Conservation (phyloP, 345 rosid species). For the Corchorus olitorius region DNA sequence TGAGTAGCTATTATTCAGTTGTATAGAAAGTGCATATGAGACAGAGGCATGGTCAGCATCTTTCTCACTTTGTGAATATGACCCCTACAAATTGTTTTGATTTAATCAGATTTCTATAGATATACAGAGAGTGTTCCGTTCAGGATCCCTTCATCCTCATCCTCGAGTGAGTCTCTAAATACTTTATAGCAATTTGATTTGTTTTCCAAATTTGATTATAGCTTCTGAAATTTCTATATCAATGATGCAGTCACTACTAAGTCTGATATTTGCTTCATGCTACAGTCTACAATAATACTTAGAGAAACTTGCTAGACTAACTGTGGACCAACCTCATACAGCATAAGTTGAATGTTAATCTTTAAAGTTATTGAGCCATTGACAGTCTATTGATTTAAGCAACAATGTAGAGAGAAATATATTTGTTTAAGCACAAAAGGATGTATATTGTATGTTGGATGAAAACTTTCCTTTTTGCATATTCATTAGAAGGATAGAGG, state of each 20-base stretch:
- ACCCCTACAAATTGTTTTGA: constrained; percentile 36
- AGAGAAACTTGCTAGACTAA: background rate
- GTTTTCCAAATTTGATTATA: background rate
- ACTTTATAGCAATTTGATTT: constrained; percentile 12
- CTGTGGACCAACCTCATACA: background rate
- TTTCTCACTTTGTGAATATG: background rate
- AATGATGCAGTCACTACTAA: background rate
- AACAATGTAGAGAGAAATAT: background rate
- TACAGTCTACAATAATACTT: background rate
- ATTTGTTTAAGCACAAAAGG: background rate
- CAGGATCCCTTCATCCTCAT: constrained; percentile 79
- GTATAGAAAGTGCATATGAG: background rate
- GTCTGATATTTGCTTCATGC: background rate
- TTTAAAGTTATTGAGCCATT: background rate
- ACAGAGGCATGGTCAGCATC: background rate
- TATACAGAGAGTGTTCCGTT: constrained; percentile 82
- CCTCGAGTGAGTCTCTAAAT: constrained; percentile 71
- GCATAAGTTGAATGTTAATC: background rate
- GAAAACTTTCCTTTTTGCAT: background rate
- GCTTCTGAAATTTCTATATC: background rate
- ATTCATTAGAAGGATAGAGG: background rate
- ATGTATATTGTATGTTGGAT: background rate
- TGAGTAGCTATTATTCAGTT: background rate
- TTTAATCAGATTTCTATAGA: constrained; percentile 47
- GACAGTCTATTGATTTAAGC: background rate